Base-by-base conservation (phyloP, 1,284 basidiomycete species). In the Marasmius fiardii region DNA sequence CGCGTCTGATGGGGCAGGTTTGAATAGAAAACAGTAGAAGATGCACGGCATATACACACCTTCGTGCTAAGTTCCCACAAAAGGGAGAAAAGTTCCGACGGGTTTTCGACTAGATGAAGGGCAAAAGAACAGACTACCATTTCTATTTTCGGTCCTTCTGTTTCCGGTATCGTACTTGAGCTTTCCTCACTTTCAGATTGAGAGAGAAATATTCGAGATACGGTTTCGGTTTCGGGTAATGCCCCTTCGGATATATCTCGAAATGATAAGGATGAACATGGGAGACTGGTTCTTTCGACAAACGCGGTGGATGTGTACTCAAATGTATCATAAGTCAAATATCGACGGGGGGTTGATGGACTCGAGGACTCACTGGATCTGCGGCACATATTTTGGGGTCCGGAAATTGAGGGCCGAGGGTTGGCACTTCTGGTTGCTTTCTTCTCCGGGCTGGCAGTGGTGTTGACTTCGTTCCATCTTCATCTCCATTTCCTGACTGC, bases 111-210 rank as follows among this genome's bases (percentile, higher is more conserved):
- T 28, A 90, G 81, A 66, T 90, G 88, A 31, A 90, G 67, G 4
- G 87, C 88, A 61, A 90, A 90, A 1, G 86, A 88, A 62, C 86
- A 87, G 24, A 90, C 69, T 16, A 85, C 78, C 67, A 90, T 77
- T 60, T 90, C 86, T 47, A 85, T 67, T 28, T 31, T 48, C 21
- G 26, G 28, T n/a, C 26, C 45, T 10, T 26, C 45, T 5, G 16
- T 16, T 24, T 48, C 45, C 6, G 45, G 5, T 21, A 56, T 61
- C 55, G 34, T 16, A 28, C 21, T n/a, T n/a, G n/a, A n/a, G n/a
- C n/a, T 47, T 24, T 52, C 58, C 48, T 56, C 52, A 2, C 51
- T 14, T 14, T 24, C 39, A 18, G 51, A 16, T 18, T 43, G n/a
- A 33, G n/a, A 48, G 31, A 55, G 59, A 16, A 60, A 43, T 58